Percentiles rank a stretch among this genome's conserved stretches.
These are phyloP conservation scores for Mortierella hygrophila DNA, from an alignment of 192 early-diverging fungal species.

Conservation along the genomic window DNA sequence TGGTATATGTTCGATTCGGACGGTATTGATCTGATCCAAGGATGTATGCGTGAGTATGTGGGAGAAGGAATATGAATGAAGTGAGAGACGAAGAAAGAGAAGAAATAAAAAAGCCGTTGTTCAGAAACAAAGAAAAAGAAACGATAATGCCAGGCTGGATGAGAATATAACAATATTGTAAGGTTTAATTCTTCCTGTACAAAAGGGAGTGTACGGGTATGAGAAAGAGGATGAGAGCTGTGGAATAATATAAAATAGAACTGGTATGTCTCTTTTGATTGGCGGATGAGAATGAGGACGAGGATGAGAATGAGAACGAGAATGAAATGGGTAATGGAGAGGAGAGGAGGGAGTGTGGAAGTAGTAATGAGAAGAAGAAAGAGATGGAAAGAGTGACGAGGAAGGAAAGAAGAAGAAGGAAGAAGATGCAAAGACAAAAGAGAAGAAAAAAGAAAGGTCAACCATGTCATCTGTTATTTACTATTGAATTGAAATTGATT, in stretches of 20 bases:
- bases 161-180: background rate
- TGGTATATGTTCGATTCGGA: slow-evolving; percentile 9
- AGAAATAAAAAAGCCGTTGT: background rate
- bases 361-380: background rate
- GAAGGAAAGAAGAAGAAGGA: background rate
- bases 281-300: background rate
- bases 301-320: background rate
- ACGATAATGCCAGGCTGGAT: background rate
- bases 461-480: no score
- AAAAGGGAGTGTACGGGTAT: no score
- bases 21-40: background rate
- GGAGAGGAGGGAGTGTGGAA: background rate
- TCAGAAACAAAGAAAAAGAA: background rate
- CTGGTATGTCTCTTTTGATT: no score
- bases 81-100: background rate
- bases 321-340: background rate
- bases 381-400: background rate
- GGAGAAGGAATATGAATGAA: background rate
- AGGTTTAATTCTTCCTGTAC: no score
- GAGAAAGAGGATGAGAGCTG: no score
- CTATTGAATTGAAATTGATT: no score
- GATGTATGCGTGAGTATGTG: background rate
- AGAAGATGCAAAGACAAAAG: no score
- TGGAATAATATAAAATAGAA: no score
- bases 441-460: no score